Percentiles rank a stretch among this genome's conserved stretches.
These are phyloP conservation scores for Omphalotus olearius DNA, from an alignment of 1,284 basidiomycete genomes.

Conservation along the genomic window DNA sequence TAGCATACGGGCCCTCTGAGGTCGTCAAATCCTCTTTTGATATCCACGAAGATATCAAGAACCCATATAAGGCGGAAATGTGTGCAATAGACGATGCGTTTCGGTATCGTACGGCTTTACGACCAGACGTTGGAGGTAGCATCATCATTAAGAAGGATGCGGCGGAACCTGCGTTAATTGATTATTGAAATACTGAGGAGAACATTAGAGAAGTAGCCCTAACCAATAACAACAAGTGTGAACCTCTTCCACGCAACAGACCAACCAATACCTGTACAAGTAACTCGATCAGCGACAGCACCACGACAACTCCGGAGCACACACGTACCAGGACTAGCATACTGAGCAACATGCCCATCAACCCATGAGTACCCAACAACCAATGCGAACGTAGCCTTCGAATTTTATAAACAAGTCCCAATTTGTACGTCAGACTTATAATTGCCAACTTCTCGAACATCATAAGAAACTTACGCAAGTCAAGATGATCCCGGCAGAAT, in stretches of 20 bases:
- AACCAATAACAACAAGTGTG: constrained; percentile 43
- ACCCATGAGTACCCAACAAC: constrained; percentile 62
- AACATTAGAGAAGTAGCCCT: constrained; percentile 4
- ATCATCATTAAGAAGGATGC: constrained; percentile 47
- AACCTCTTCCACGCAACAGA: constrained; percentile 50
- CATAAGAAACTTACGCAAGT: constrained; percentile 26
- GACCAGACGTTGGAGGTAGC: constrained; percentile 45
- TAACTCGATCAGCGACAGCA: not conserved
- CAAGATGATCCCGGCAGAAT: constrained; percentile 34
- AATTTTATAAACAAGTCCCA: not conserved
- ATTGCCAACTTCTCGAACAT: not conserved
- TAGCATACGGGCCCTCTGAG: no score
- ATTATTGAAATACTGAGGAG: not conserved
- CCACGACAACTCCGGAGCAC: not conserved
- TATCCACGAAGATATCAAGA: constrained; percentile 44
- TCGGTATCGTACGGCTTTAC: constrained; percentile 42
- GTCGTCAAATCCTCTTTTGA: not conserved
- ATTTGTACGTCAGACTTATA: not conserved
- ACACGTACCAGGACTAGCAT: constrained; percentile 39
- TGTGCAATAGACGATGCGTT: constrained; percentile 37
- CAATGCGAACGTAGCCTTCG: constrained; percentile 37
- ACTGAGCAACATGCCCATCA: constrained; percentile 44
- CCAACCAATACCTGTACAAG: constrained; percentile 35
- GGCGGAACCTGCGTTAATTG: constrained; percentile 29
- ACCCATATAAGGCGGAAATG: constrained; percentile 37